Percentiles rank a stretch among this genome's conserved stretches.
Evolutionary conservation across 495 filamentous ascomycete genomes (phyloP).

Genomic region (Ramalina peruviana): DNA sequence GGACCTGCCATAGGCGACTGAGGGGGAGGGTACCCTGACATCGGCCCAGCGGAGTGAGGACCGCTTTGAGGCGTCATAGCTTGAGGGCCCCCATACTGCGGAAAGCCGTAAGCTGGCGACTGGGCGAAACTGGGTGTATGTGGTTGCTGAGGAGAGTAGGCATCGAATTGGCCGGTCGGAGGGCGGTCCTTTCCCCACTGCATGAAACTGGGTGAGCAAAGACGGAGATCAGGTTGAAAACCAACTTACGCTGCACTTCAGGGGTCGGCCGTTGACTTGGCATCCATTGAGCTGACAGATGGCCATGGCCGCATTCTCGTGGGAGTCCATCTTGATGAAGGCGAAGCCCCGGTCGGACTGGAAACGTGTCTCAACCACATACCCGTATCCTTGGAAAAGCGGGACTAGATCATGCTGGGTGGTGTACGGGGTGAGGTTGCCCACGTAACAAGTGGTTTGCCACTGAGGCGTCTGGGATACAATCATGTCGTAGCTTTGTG

Average conservation of each 20-base stretch:
- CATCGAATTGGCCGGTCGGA: slow-evolving; percentile 69
- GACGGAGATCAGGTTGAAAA: not conserved
- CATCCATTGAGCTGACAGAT: slow-evolving; percentile 96
- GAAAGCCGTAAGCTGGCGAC: slow-evolving; percentile 78
- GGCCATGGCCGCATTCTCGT: slow-evolving; percentile 96
- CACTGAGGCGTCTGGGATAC: slow-evolving; percentile 92
- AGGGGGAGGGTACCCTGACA: slow-evolving; percentile 17
- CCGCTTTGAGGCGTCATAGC: slow-evolving; percentile 60
- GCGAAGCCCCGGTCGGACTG: slow-evolving; percentile 97
- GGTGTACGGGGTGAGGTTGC: slow-evolving; percentile 95
- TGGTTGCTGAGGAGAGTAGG: slow-evolving; percentile 63
- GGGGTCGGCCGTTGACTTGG: slow-evolving; percentile 89
- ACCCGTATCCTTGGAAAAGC: slow-evolving; percentile 96
- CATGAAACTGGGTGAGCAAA: slow-evolving; percentile 17
- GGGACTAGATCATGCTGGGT: slow-evolving; percentile 90
- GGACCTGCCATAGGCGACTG: slow-evolving; percentile 31
- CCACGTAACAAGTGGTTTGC: slow-evolving; percentile 98
- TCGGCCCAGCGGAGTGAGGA: slow-evolving; percentile 17
- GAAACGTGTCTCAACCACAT: slow-evolving; percentile 92
- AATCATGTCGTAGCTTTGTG: slow-evolving; percentile 97
- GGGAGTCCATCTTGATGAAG: slow-evolving; percentile 98
- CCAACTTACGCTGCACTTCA: slow-evolving; percentile 92
- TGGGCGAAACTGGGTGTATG: slow-evolving; percentile 46
- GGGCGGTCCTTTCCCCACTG: slow-evolving; percentile 99
- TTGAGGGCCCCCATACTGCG: slow-evolving; percentile 68